phyloP scores from a whole-genome alignment of 345 rosid species.

The Ailanthus altissimus region DNA sequence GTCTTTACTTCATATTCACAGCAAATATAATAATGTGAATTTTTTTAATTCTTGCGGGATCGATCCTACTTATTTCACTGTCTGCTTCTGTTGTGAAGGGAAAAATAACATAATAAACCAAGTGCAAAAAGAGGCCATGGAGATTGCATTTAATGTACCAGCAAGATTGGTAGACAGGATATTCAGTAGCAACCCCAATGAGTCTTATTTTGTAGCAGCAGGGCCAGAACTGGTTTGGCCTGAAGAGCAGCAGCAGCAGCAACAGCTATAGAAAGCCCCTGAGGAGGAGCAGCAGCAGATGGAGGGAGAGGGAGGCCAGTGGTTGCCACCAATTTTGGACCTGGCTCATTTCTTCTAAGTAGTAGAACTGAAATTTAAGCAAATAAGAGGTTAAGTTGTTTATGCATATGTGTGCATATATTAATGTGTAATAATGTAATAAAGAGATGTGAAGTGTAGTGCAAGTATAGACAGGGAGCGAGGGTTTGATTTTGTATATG shows the following conservation, averaged over 20 bases:
- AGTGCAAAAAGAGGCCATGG: conserved; percentile 28
- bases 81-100: conserved; percentile 15
- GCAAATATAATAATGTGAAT: too few species aligned
- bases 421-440: background rate
- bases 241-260: background rate
- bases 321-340: conserved; percentile 11
- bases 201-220: conserved; percentile 15
- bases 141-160: conserved; percentile 32
- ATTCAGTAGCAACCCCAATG: conserved; percentile 27
- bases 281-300: background rate
- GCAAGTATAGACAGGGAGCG: background rate
- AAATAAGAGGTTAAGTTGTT: background rate
- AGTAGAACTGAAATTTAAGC: background rate
- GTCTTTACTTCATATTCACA: background rate
- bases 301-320: background rate
- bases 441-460: background rate
- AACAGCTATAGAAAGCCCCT: background rate
- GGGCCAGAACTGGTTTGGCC: background rate
- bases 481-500: background rate
- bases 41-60: too few species aligned
- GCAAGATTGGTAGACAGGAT: conserved; percentile 30
- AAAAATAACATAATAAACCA: conserved; percentile 31
- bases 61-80: background rate
- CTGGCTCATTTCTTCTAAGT: conserved; percentile 3
- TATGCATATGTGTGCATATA: background rate